Evolutionary conservation across 495 filamentous ascomycete genomes (phyloP).

Genomic region (Sabuloglossum arenarium): DNA sequence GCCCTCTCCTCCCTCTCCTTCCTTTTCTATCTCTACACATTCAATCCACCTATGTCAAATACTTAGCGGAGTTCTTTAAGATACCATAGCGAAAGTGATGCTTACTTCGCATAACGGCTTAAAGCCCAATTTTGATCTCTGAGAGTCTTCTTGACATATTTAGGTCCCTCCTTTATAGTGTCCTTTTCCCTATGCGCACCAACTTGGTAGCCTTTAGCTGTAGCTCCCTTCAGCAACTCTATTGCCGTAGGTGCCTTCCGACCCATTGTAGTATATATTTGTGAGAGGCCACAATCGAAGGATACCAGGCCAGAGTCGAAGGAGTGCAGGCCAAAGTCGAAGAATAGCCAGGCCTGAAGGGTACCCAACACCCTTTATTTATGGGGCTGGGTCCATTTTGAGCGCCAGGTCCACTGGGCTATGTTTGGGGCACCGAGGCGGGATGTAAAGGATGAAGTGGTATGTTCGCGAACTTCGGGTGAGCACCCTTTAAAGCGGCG

Average conservation of each 20-base stretch:
- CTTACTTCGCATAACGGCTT: slow-evolving; percentile 3
- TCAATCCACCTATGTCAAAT: neutral
- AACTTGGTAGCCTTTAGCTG: neutral
- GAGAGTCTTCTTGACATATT: slow-evolving; percentile 1
- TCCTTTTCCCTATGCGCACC: neutral
- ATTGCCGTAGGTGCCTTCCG: neutral
- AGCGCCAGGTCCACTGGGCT: neutral
- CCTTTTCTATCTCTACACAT: neutral
- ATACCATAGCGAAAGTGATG: neutral
- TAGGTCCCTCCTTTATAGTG: neutral
- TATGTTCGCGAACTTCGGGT: no score
- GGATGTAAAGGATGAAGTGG: no score
- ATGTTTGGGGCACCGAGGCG: neutral
- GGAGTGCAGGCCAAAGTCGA: no score
- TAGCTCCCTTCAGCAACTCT: neutral
- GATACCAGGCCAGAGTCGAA: no score
- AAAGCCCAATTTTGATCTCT: slow-evolving; percentile 3
- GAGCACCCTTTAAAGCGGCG: neutral
- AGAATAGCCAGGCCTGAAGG: neutral
- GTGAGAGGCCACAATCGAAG: neutral
- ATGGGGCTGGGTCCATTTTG: neutral
- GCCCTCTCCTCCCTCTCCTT: neutral
- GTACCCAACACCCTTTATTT: no score
- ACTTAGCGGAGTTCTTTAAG: neutral
- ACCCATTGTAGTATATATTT: neutral